These are phyloP conservation scores for Diplodia scrobiculata DNA, from an alignment of 2,329 filamentous ascomycete genomes.

Conservation along the genomic window DNA sequence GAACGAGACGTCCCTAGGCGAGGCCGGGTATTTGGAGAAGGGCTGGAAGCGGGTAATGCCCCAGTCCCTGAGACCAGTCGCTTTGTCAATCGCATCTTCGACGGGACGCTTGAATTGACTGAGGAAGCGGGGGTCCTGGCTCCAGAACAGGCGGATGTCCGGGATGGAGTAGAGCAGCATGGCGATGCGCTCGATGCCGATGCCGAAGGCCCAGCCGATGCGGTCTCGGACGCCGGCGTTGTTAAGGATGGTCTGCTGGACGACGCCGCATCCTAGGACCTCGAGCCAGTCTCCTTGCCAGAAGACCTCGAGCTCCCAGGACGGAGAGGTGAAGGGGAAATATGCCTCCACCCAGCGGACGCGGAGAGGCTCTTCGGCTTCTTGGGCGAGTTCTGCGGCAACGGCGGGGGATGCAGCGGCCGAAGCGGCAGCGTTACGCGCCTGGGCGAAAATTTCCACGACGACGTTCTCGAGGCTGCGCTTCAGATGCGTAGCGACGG, in stretches of 20 bases:
- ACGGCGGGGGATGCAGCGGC: constrained; percentile 49
- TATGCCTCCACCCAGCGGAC: constrained; percentile 96
- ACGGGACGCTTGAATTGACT: constrained; percentile 66
- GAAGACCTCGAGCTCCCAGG: constrained; percentile 94
- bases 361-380: constrained; percentile 66
- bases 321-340: constrained; percentile 95
- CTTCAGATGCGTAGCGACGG: constrained; percentile 83
- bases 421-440: constrained; percentile 60
- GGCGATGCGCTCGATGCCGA: constrained; percentile 90
- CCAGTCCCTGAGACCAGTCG: constrained; percentile 4
- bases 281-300: constrained; percentile 96
- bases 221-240: constrained; percentile 74
- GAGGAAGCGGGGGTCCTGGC: constrained; percentile 79
- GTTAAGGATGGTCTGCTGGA: constrained; percentile 77
- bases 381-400: constrained; percentile 22
- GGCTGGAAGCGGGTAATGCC: constrained; percentile 68
- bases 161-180: constrained; percentile 97
- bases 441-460: constrained; percentile 80
- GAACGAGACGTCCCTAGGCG: constrained; percentile 91
- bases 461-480: constrained; percentile 86
- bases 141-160: constrained; percentile 97
- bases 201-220: constrained; percentile 92
- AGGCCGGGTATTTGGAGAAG: constrained; percentile 89
- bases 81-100: constrained; percentile 32
- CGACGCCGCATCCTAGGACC: constrained; percentile 87